A percentile compares a stretch with the other conserved stretches of the same genome.
Conservation (phyloP, 768 basidiomycete species). For the Saitozyma podzolica region DNA sequence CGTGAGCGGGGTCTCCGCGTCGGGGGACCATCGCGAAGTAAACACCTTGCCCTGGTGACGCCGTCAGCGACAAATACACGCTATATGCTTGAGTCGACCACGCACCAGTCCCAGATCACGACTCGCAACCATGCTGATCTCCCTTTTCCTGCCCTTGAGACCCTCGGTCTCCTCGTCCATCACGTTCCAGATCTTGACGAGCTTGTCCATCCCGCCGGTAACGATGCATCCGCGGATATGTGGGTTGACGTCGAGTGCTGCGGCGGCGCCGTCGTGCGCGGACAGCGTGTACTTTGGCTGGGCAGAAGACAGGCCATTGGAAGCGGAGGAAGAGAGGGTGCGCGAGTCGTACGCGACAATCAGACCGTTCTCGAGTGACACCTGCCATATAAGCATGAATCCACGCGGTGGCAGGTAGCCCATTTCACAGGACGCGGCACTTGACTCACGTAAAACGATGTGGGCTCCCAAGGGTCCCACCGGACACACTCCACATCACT, state of each 20-base stretch:
- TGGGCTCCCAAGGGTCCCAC: slow-evolving; percentile 94
- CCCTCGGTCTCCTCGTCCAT: slow-evolving; percentile 57
- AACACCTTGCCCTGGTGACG: slow-evolving; percentile 86
- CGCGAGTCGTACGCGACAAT: slow-evolving; percentile 91
- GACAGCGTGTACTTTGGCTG: slow-evolving; percentile 71
- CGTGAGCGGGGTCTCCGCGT: slow-evolving; percentile 75
- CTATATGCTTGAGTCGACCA: slow-evolving; percentile 5
- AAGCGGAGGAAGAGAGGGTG: slow-evolving; percentile 63
- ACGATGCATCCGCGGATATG: slow-evolving; percentile 85
- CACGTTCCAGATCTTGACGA: slow-evolving; percentile 92
- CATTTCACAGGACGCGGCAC: too few relatives aligned
- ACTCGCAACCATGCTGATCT: slow-evolving; percentile 39
- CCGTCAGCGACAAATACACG: too few relatives aligned
- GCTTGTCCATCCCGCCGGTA: slow-evolving; percentile 91
- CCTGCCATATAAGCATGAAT: slow-evolving; percentile 1
- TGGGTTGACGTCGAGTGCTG: slow-evolving; percentile 86
- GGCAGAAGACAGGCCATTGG: slow-evolving; percentile 62
- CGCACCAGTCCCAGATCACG: slow-evolving; percentile 86
- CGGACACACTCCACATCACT: slow-evolving; percentile 89
- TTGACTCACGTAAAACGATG: slow-evolving; percentile 75
- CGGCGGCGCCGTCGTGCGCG: slow-evolving; percentile 88
- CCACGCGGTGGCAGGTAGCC: neutral
- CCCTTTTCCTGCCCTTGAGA: slow-evolving; percentile 39
- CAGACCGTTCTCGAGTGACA: slow-evolving; percentile 84
- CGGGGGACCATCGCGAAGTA: slow-evolving; percentile 85